These are phyloP conservation scores for Quercus glauca DNA, from an alignment of 306 rosid species.

Conservation along the genomic window DNA sequence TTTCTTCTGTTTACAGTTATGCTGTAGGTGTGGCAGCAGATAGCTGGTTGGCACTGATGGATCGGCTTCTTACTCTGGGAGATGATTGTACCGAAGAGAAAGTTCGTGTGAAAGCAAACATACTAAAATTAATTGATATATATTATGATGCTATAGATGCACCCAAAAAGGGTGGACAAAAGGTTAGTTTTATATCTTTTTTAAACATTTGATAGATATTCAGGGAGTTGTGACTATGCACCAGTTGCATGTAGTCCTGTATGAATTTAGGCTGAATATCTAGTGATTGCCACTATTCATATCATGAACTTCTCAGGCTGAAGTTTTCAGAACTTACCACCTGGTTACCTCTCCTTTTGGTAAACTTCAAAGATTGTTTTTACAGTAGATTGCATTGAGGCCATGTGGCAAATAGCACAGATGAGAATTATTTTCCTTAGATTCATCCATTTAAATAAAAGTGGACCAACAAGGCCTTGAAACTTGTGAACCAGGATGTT, in stretches of 20 bases:
- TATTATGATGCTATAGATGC: constrained; percentile 80
- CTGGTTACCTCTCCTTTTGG: not conserved
- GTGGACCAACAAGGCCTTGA: too few relatives aligned
- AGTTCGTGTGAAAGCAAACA: constrained; percentile 31
- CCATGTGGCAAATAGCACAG: too few relatives aligned
- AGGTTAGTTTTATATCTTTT: constrained; percentile 49
- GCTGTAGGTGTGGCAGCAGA: constrained; percentile 53
- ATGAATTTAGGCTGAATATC: not conserved
- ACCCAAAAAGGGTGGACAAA: constrained; percentile 55
- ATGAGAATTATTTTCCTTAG: too few relatives aligned
- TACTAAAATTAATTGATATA: constrained; percentile 49
- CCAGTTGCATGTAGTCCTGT: not conserved
- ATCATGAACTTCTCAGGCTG: not conserved
- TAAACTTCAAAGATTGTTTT: not conserved
- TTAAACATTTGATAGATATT: constrained; percentile 1
- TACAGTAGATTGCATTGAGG: not conserved
- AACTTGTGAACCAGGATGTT: not conserved
- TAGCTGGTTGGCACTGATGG: constrained; percentile 72
- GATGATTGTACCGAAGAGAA: constrained; percentile 28
- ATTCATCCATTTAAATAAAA: too few relatives aligned
- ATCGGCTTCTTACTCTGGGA: constrained; percentile 41
- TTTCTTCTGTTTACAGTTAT: constrained; percentile 40
- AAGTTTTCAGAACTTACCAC: not conserved
- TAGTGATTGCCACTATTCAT: not conserved
- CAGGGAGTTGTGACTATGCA: not conserved